phyloP scores from a whole-genome alignment of 306 rosid species.

The Glycine latifolia region DNA sequence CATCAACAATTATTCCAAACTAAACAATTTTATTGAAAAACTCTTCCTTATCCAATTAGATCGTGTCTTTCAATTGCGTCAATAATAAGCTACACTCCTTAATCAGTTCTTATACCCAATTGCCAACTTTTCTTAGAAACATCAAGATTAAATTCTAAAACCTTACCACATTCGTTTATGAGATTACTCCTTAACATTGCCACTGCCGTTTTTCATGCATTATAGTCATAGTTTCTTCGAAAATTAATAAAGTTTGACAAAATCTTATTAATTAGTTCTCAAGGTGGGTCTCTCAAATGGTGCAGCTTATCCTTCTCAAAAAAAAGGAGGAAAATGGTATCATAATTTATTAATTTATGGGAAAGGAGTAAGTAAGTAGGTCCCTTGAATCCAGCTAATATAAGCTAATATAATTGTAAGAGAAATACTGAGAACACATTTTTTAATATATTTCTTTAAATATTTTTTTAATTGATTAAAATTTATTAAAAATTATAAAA shows the following conservation, averaged over 20 bases:
- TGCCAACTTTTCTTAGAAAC: conserved; percentile 1
- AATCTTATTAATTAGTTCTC: not conserved
- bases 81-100: not conserved
- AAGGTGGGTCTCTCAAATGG: not conserved
- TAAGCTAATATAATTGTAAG: not conserved
- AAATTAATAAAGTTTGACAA: not conserved
- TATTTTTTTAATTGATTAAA: too few species aligned
- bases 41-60: not conserved
- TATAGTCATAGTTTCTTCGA: conserved; percentile 23
- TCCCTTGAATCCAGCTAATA: not conserved
- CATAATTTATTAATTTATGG: not conserved
- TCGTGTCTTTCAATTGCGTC: not conserved
- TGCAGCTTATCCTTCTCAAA: conserved; percentile 29
- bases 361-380: conserved; percentile 25
- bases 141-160: not conserved
- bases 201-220: not conserved
- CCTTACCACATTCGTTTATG: conserved; percentile 33
- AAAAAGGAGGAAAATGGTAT: conserved; percentile 8
- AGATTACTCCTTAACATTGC: not conserved
- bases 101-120: not conserved
- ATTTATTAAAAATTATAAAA: too few species aligned
- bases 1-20: not conserved
- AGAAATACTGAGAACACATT: too few species aligned
- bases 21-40: not conserved
- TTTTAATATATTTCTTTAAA: too few species aligned